Percentiles rank a stretch among this genome's conserved stretches.
phyloP scores from a whole-genome alignment of 2,329 filamentous ascomycete genomes.

The Acarospora socialis region DNA sequence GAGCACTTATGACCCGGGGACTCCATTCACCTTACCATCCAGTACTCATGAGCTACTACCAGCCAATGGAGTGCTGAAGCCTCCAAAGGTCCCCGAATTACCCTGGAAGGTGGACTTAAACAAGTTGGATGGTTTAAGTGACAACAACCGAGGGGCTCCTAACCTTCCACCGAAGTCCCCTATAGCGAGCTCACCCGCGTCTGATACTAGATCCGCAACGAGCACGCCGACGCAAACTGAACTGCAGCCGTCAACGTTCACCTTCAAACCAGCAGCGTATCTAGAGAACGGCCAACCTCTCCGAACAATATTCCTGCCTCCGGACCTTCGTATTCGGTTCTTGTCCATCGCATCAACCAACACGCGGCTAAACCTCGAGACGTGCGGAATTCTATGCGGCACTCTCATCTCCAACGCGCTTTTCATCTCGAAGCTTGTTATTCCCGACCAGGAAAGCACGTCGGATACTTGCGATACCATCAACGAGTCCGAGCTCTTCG shows the following conservation, averaged over 20 bases:
- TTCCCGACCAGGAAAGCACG: conserved; percentile 81
- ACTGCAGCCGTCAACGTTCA: conserved; percentile 42
- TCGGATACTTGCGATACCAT: conserved; percentile 90
- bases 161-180: conserved; percentile 14
- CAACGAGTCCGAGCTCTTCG: conserved; percentile 66
- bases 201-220: no score
- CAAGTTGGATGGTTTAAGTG: no score
- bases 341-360: conserved; percentile 60
- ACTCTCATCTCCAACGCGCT: conserved; percentile 84
- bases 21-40: no score
- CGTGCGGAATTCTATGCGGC: conserved; percentile 87
- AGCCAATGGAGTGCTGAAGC: no score
- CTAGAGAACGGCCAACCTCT: conserved; percentile 81
- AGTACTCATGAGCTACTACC: no score
- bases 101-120: no score
- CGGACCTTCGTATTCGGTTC: conserved; percentile 58
- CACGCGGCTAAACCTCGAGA: conserved; percentile 72
- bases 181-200: no score
- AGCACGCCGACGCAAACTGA: conserved; percentile 17
- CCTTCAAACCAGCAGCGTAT: conserved; percentile 72
- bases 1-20: background rate
- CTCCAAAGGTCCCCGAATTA: no score
- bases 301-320: conserved; percentile 75
- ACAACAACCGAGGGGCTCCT: conserved; percentile 10
- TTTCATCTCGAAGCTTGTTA: conserved; percentile 76